Percentiles rank a stretch among this genome's conserved stretches.
Conservation (phyloP, 495 filamentous ascomycete species). For the Pyrenula massariospora region DNA sequence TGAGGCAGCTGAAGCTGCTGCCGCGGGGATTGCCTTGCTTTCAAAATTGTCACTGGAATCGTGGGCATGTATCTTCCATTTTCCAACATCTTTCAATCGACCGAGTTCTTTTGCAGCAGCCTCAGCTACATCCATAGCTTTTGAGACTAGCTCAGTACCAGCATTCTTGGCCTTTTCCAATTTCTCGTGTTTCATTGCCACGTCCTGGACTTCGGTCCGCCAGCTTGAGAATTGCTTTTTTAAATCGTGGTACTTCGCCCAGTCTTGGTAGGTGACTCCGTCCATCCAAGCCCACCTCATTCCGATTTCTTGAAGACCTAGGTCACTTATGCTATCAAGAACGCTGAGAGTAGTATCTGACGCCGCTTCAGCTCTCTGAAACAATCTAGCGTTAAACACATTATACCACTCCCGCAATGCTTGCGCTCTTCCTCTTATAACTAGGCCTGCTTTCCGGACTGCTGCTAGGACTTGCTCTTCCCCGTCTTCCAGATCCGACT, state of each 20-base stretch:
- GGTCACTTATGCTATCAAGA: conserved; percentile 71
- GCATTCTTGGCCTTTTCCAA: conserved; percentile 58
- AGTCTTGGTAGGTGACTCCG: conserved; percentile 89
- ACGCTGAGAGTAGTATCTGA: conserved; percentile 73
- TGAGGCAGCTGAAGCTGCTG: conserved; percentile 26
- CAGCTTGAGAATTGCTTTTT: conserved; percentile 77
- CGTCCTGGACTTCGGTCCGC: conserved; percentile 63
- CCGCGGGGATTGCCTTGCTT: conserved; percentile 35
- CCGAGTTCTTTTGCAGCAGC: conserved; percentile 71
- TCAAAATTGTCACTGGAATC: conserved; percentile 72
- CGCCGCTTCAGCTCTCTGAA: conserved; percentile 56
- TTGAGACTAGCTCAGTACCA: conserved; percentile 56
- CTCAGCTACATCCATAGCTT: conserved; percentile 71
- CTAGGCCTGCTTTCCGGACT: conserved; percentile 62
- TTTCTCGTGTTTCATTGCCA: conserved; percentile 60
- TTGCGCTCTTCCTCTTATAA: conserved; percentile 72
- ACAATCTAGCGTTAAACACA: conserved; percentile 57
- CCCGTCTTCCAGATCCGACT: conserved; percentile 41
- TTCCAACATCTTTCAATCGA: conserved; percentile 71
- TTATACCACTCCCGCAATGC: conserved; percentile 68
- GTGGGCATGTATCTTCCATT: conserved; percentile 70
- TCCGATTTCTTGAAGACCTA: conserved; percentile 88
- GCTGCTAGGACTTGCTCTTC: conserved; percentile 50
- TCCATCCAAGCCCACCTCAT: conserved; percentile 98
- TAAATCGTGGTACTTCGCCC: conserved; percentile 79